A percentile compares a stretch with the other conserved stretches of the same genome.
Conservation (phyloP, 305 asterid species). For the Solanum hybrid region DNA sequence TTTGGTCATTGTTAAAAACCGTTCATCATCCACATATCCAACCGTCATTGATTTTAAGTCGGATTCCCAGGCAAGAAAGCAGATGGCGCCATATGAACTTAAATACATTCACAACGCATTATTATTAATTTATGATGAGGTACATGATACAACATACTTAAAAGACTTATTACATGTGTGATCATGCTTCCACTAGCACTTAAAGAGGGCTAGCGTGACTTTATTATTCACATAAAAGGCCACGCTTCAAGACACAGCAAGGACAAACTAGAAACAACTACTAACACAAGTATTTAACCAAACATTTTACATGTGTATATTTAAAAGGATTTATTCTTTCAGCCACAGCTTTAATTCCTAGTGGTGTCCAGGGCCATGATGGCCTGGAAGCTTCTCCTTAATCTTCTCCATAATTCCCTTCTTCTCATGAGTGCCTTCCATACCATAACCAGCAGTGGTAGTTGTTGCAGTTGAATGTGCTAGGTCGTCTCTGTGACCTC, state of each 20-base stretch:
- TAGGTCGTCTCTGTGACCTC: constrained; percentile 19
- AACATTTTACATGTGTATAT: not conserved
- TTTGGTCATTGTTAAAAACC: not conserved
- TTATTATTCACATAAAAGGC: not conserved
- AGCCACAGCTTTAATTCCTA: not conserved
- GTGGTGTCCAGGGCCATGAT: constrained; percentile 5
- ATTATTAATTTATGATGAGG: not conserved
- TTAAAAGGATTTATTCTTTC: not conserved
- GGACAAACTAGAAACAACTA: not conserved
- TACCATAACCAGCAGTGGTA: constrained; percentile 1
- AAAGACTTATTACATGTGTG: not conserved
- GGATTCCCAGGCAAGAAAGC: not conserved
- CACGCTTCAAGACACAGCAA: not conserved
- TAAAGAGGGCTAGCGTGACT: not conserved
- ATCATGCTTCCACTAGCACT: not conserved
- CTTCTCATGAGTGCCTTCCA: constrained; percentile 19
- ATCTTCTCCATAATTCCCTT: constrained; percentile 34
- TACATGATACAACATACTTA: not conserved
- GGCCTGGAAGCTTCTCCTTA: constrained; percentile 35
- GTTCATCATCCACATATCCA: not conserved
- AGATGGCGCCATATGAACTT: not conserved
- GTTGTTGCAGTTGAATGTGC: not conserved
- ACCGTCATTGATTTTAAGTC: not conserved
- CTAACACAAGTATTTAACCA: not conserved
- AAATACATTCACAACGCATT: not conserved